Conservation (phyloP, 129 eudicot genomes). For the Scalesia atractyloides region DNA sequence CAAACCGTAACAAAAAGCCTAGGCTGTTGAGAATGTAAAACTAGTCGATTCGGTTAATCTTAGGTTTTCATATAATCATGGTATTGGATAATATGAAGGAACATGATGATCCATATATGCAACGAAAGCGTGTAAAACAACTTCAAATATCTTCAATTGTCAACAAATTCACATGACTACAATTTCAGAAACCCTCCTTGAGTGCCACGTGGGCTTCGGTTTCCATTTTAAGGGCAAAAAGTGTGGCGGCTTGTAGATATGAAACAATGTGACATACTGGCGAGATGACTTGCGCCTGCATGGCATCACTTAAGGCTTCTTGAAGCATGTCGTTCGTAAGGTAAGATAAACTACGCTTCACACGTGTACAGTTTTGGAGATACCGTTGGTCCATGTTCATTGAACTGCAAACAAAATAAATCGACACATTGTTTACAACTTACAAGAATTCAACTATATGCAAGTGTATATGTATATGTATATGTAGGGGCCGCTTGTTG, state of each 20-base stretch:
- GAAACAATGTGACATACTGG: slow-evolving; percentile 71
- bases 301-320: slow-evolving; percentile 67
- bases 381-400: slow-evolving; percentile 59
- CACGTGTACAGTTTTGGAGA: slow-evolving; percentile 67
- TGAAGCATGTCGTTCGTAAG: slow-evolving; percentile 56
- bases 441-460: neutral
- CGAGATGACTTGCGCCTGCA: slow-evolving; percentile 67
- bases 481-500: neutral
- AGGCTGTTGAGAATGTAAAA: no score
- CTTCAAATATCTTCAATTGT: no score
- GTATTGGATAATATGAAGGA: no score
- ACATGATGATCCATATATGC: no score
- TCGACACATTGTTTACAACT: neutral
- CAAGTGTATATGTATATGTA: no score
- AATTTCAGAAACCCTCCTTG: slow-evolving; percentile 59
- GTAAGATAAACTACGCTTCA: slow-evolving; percentile 62
- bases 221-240: slow-evolving; percentile 58
- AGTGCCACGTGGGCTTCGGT: slow-evolving; percentile 58
- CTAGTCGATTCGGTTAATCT: no score
- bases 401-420: slow-evolving; percentile 43
- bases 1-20: no score
- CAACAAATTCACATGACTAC: no score
- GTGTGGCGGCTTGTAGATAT: slow-evolving; percentile 62
- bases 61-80: no score
- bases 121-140: no score